Conservation (phyloP, 805 yeast genomes). For the Diddensiella transvaalensis region DNA sequence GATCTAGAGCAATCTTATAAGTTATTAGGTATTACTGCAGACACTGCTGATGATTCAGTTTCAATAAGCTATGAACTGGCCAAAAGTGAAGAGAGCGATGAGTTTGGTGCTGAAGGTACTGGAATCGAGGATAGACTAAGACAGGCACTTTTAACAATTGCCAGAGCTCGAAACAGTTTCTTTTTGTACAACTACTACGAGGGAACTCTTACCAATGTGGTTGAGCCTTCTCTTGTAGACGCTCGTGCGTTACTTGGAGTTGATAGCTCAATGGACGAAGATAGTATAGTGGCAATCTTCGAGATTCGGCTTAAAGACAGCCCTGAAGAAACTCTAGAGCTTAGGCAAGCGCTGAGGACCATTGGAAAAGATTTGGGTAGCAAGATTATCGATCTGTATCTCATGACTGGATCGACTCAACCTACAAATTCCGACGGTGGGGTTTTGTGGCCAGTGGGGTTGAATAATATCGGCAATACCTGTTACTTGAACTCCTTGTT, state of each 20-base stretch:
- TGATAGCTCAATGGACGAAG: slow-evolving; percentile 51
- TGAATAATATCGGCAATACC: slow-evolving; percentile 93
- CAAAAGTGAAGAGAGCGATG: slow-evolving; percentile 43
- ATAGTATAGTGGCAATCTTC: slow-evolving; percentile 50
- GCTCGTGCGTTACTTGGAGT: slow-evolving; percentile 51
- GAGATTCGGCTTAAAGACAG: slow-evolving; percentile 44
- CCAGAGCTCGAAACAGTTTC: slow-evolving; percentile 28
- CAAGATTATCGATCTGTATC: slow-evolving; percentile 50
- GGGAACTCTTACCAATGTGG: slow-evolving; percentile 10
- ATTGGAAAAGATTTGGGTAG: slow-evolving; percentile 57
- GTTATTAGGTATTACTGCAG: slow-evolving; percentile 46
- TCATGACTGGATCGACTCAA: slow-evolving; percentile 56
- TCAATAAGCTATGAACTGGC: slow-evolving; percentile 71
- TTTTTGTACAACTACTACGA: slow-evolving; percentile 32
- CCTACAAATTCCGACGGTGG: slow-evolving; percentile 23
- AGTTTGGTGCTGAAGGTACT: too few species aligned
- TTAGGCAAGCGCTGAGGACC: slow-evolving; percentile 55
- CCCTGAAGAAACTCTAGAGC: slow-evolving; percentile 48
- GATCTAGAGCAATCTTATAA: slow-evolving; percentile 49
- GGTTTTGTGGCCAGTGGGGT: slow-evolving; percentile 82
- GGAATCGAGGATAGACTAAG: slow-evolving; percentile 15
- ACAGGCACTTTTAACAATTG: slow-evolving; percentile 31
- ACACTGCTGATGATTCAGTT: slow-evolving; percentile 66
- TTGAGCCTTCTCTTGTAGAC: slow-evolving; percentile 32
- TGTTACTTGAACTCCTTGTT: slow-evolving; percentile 88